Conservation (phyloP, 768 basidiomycete genomes). For the Heimioporus sp. region DNA sequence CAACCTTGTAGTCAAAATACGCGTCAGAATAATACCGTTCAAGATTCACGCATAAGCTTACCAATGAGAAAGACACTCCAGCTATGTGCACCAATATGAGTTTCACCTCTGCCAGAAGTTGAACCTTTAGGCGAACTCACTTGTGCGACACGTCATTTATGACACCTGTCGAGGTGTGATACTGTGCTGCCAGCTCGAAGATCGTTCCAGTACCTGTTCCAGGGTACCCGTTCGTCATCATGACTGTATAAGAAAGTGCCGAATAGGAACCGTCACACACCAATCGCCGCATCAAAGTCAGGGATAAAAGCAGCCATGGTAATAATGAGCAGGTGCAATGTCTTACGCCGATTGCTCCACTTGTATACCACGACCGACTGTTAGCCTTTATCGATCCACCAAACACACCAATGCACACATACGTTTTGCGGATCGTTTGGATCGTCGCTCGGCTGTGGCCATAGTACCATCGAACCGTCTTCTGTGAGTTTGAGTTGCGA, state of each 20-base stretch:
- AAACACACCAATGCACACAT: slow-evolving; percentile 7
- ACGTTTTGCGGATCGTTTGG: slow-evolving; percentile 57
- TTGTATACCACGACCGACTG: slow-evolving; percentile 10
- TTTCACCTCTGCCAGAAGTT: background rate
- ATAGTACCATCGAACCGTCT: slow-evolving; percentile 48
- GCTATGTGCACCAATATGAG: slow-evolving; percentile 10
- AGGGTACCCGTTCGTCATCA: background rate
- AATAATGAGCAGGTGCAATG: slow-evolving; percentile 44
- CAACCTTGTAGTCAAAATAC: slow-evolving; percentile 17
- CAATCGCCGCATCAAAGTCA: slow-evolving; percentile 53
- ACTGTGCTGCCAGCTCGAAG: slow-evolving; percentile 45
- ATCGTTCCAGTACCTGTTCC: slow-evolving; percentile 46
- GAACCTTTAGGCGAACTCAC: slow-evolving; percentile 8
- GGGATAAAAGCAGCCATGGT: slow-evolving; percentile 54
- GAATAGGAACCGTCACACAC: slow-evolving; percentile 22
- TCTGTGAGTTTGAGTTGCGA: slow-evolving; percentile 43
- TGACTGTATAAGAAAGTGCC: background rate
- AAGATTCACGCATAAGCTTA: slow-evolving; percentile 6
- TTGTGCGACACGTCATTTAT: slow-evolving; percentile 53
- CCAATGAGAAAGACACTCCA: slow-evolving; percentile 52
- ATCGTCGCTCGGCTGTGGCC: slow-evolving; percentile 53
- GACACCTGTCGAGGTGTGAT: slow-evolving; percentile 42
- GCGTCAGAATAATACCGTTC: slow-evolving; percentile 2
- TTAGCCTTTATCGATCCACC: background rate
- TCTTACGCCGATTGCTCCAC: slow-evolving; percentile 47